Evolutionary conservation across 495 filamentous ascomycete genomes (phyloP).

Genomic region (Neurospora tetrasperma): DNA sequence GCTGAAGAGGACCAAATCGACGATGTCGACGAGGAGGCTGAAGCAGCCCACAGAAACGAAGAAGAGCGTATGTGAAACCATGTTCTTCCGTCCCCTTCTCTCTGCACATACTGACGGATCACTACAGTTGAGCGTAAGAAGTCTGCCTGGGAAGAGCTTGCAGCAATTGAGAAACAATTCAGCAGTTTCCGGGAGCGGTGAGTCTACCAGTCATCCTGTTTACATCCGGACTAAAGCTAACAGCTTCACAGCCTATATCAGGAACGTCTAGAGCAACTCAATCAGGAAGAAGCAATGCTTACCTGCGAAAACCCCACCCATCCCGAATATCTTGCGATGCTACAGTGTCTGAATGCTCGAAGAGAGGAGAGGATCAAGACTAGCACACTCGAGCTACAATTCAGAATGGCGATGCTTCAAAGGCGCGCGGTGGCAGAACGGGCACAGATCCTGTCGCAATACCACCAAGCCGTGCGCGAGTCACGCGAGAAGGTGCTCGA

Average conservation of each 20-base stretch:
- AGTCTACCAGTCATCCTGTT: slow-evolving; percentile 15
- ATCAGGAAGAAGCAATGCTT: slow-evolving; percentile 77
- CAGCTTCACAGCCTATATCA: slow-evolving; percentile 59
- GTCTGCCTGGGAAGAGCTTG: slow-evolving; percentile 68
- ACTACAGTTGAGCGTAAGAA: slow-evolving; percentile 63
- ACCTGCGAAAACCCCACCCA: slow-evolving; percentile 67
- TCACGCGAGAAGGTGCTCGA: slow-evolving; percentile 71
- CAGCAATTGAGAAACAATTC: slow-evolving; percentile 74
- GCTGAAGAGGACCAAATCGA: slow-evolving; percentile 39
- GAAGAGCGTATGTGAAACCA: slow-evolving; percentile 62
- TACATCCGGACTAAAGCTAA: slow-evolving; percentile 6
- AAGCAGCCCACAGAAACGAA: slow-evolving; percentile 46
- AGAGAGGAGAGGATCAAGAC: slow-evolving; percentile 68
- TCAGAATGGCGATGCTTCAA: slow-evolving; percentile 59
- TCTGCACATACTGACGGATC: slow-evolving; percentile 28
- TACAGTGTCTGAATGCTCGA: slow-evolving; percentile 71
- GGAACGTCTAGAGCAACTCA: slow-evolving; percentile 69
- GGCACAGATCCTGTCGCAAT: slow-evolving; percentile 75
- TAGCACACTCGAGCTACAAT: slow-evolving; percentile 59
- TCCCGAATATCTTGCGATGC: slow-evolving; percentile 76
- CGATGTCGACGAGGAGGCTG: slow-evolving; percentile 43
- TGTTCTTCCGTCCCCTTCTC: neutral
- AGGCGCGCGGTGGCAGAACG: slow-evolving; percentile 68
- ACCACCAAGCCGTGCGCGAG: slow-evolving; percentile 71
- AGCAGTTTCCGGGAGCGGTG: slow-evolving; percentile 78